Conservation (phyloP, 495 filamentous ascomycete genomes). For the Letharia lupina region DNA sequence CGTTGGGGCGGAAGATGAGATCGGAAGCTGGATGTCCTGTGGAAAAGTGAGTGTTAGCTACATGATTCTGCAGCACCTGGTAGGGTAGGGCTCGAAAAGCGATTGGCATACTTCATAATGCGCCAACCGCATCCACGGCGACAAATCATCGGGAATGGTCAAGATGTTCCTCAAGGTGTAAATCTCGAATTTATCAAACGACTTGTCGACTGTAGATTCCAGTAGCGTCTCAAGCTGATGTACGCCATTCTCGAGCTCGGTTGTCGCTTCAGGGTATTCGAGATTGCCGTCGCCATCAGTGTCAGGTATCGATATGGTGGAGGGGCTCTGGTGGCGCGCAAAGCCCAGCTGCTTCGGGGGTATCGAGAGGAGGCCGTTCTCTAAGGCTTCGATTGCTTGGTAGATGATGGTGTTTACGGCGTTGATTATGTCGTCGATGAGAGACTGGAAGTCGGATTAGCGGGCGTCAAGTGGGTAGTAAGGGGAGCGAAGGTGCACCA, state of each 20-base stretch:
- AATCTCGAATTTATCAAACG: conserved; percentile 73
- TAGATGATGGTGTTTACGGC: conserved; percentile 84
- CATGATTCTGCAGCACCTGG: neutral
- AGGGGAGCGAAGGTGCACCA: conserved; percentile 48
- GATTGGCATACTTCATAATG: conserved; percentile 66
- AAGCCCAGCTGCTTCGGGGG: conserved; percentile 73
- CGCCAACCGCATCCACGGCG: conserved; percentile 66
- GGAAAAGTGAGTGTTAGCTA: neutral
- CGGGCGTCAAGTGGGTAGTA: conserved; percentile 14
- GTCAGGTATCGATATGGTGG: conserved; percentile 39
- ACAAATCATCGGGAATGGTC: conserved; percentile 62
- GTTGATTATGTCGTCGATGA: conserved; percentile 98
- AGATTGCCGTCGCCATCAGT: conserved; percentile 47
- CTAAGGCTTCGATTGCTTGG: conserved; percentile 72
- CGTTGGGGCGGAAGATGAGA: conserved; percentile 40
- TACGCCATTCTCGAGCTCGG: conserved; percentile 82
- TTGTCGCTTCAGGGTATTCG: conserved; percentile 50
- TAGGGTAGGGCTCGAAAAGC: conserved; percentile 15
- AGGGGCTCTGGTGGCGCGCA: conserved; percentile 33
- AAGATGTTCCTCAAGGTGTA: conserved; percentile 85
- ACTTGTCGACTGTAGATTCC: conserved; percentile 65
- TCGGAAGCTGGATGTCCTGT: conserved; percentile 22
- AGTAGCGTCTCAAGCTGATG: conserved; percentile 94
- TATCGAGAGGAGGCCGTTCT: conserved; percentile 64
- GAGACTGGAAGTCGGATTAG: conserved; percentile 48